Conservation (phyloP, 495 filamentous ascomycete species). For the Penicillium cataractarum region DNA sequence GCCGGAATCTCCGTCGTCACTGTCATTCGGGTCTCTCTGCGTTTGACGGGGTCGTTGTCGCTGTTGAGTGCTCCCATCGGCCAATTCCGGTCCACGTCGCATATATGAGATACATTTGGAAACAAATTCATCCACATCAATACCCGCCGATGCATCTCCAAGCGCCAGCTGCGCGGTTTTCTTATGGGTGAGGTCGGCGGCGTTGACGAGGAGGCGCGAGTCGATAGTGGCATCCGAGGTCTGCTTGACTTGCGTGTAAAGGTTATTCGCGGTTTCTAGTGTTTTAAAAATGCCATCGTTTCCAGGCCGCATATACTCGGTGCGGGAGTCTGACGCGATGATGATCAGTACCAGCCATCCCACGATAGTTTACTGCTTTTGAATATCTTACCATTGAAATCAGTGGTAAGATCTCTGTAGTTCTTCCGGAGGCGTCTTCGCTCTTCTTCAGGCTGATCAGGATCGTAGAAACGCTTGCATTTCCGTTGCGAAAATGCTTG, state of each 20-base stretch:
- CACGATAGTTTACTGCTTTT: neutral
- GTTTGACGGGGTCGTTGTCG: conserved; percentile 35
- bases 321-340: conserved; percentile 58
- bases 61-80: conserved; percentile 31
- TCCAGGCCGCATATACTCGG: conserved; percentile 63
- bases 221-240: conserved; percentile 93
- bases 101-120: conserved; percentile 90
- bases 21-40: conserved; percentile 50
- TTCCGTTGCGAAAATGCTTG: conserved; percentile 32
- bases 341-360: conserved; percentile 9
- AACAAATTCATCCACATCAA: conserved; percentile 94
- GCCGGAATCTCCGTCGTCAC: conserved; percentile 61
- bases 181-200: conserved; percentile 76
- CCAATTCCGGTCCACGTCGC: conserved; percentile 56
- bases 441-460: conserved; percentile 82
- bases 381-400: conserved; percentile 59
- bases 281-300: conserved; percentile 65
- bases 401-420: conserved; percentile 66
- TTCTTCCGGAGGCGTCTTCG: conserved; percentile 69
- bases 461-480: conserved; percentile 71
- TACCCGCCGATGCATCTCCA: conserved; percentile 67
- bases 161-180: conserved; percentile 70
- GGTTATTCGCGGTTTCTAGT: conserved; percentile 63
- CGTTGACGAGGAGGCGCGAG: conserved; percentile 76
- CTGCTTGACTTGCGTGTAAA: conserved; percentile 76